Conservation (phyloP, 176 grass and related monocot genomes). For the Oryza meyeriana region DNA sequence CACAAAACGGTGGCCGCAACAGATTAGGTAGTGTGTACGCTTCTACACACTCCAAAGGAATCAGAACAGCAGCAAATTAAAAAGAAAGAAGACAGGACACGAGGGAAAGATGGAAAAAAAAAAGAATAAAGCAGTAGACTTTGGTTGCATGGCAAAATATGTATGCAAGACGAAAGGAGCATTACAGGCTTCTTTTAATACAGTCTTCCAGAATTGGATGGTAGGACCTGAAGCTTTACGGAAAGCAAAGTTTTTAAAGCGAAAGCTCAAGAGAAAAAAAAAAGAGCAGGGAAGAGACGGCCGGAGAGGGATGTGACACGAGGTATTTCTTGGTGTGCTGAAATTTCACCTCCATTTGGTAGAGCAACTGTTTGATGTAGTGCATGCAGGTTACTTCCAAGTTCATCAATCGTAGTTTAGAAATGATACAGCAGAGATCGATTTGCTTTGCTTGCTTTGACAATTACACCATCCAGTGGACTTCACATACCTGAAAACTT, state of each 20-base stretch:
- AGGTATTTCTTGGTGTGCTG: not conserved
- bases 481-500: not conserved
- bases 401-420: not conserved
- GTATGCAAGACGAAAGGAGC: not conserved
- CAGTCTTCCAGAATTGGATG: not conserved
- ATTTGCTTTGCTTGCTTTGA: constrained; percentile 20
- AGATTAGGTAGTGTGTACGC: not conserved
- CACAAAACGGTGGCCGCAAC: not conserved
- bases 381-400: constrained; percentile 11
- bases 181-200: not conserved
- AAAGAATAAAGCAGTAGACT: constrained; percentile 6
- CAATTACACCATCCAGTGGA: not conserved
- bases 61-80: not conserved
- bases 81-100: not conserved
- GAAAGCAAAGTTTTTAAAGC: constrained; percentile 32
- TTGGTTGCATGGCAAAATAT: constrained; percentile 24
- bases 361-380: constrained; percentile 2
- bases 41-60: not conserved
- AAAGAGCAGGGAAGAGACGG: not conserved
- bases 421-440: not conserved
- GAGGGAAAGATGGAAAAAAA: not conserved
- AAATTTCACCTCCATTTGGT: constrained; percentile 13
- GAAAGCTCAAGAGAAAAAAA: not conserved
- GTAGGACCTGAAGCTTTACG: constrained; percentile 38
- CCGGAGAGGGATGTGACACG: constrained; percentile 9